These are phyloP conservation scores for Calonectria hongkongensis DNA, from an alignment of 2,329 filamentous ascomycete genomes.

Conservation along the genomic window DNA sequence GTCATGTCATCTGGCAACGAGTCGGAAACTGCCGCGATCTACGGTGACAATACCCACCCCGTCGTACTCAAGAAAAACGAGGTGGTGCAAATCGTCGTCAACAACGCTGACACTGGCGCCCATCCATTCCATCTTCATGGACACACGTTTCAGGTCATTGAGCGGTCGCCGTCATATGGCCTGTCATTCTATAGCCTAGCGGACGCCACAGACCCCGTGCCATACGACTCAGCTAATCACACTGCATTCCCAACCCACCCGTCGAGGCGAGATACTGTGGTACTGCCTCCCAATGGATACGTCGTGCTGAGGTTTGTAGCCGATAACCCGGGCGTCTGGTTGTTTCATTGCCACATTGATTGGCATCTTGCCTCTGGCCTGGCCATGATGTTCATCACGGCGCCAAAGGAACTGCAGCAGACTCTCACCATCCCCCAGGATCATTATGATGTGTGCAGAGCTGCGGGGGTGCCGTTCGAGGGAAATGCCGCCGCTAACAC, in stretches of 20 bases:
- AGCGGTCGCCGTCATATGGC: constrained; percentile 62
- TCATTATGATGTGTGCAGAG: constrained; percentile 75
- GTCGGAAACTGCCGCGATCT: constrained; percentile 75
- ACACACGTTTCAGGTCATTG: constrained; percentile 82
- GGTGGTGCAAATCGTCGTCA: constrained; percentile 83
- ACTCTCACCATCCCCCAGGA: constrained; percentile 75
- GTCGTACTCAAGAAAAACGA: constrained; percentile 81
- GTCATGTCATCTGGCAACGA: constrained; percentile 78
- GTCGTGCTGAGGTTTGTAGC: constrained; percentile 80
- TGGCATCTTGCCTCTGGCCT: constrained; percentile 83
- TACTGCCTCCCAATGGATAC: constrained; percentile 79
- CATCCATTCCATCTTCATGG: constrained; percentile 89
- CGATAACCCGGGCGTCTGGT: constrained; percentile 81
- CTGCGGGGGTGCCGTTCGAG: constrained; percentile 66
- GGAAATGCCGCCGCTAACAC: constrained; percentile 88
- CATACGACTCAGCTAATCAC: constrained; percentile 57
- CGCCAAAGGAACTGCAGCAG: constrained; percentile 77
- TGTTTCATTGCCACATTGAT: constrained; percentile 88
- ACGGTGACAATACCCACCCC: constrained; percentile 79
- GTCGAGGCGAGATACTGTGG: constrained; percentile 81
- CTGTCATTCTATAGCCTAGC: constrained; percentile 67
- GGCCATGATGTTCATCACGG: constrained; percentile 78
- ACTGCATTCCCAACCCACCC: constrained; percentile 72
- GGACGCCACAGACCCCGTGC: constrained; percentile 67
- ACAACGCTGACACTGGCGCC: constrained; percentile 82